Evolutionary conservation across 2,329 filamentous ascomycete genomes (phyloP).

Genomic region (Pseudogymnoascus sp.): DNA sequence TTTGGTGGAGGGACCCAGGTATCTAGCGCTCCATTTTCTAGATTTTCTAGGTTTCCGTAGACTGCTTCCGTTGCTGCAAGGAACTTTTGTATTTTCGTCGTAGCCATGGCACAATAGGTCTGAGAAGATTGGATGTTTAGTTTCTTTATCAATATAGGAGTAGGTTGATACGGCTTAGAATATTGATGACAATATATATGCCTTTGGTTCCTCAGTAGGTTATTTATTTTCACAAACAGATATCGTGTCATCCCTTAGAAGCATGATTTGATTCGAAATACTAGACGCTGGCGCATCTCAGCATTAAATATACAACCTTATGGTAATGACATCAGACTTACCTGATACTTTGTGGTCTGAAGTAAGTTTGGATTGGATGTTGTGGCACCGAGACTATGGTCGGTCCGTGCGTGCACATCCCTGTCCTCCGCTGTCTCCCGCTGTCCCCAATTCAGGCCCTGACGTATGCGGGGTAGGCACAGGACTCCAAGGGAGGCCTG

Average conservation of each 20-base stretch:
- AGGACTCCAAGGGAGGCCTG: not conserved
- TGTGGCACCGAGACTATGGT: not conserved
- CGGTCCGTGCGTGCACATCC: not conserved
- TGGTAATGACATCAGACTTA: not conserved
- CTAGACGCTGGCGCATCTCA: not conserved
- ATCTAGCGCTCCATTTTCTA: not conserved
- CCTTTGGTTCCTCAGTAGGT: not conserved
- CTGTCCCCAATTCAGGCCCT: not conserved
- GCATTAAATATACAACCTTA: not conserved
- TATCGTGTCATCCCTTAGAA: not conserved
- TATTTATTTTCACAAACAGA: not conserved
- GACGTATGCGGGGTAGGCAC: not conserved
- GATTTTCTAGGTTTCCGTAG: not conserved
- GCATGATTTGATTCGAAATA: not conserved
- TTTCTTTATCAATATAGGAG: not conserved
- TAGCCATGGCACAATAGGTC: not conserved
- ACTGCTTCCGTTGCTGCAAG: not conserved
- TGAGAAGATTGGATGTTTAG: not conserved
- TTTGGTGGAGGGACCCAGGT: slow-evolving; percentile 31
- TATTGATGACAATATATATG: not conserved
- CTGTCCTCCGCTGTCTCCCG: not conserved
- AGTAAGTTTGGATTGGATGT: not conserved
- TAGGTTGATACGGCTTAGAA: not conserved
- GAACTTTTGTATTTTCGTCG: not conserved
- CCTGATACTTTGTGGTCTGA: not conserved